Evolutionary conservation across 805 yeast species (phyloP).

Genomic region (Ogataea siamensis): DNA sequence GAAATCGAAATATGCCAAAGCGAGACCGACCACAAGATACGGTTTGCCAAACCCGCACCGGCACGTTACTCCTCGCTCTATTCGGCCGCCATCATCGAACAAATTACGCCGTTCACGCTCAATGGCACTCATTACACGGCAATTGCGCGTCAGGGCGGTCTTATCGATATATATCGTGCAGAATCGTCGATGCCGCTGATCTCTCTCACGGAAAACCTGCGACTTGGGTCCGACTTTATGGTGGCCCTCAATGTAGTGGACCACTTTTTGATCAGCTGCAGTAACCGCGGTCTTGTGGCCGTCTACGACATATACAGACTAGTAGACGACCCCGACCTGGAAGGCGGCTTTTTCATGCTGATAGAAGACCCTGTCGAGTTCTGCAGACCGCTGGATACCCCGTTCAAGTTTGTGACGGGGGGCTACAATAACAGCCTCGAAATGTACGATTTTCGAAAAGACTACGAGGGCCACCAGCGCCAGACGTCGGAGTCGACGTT

Average conservation of each 20-base stretch:
- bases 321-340: constrained; percentile 8
- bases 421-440: constrained; percentile 27
- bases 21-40: constrained; percentile 7
- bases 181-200: constrained; percentile 10
- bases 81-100: constrained; percentile 19
- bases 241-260: constrained; percentile 21
- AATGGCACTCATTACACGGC: constrained; percentile 13
- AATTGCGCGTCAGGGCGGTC: constrained; percentile 22
- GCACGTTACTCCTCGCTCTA: constrained; percentile 7
- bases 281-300: constrained; percentile 26
- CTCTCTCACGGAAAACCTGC: constrained; percentile 18
- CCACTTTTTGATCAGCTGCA: constrained; percentile 22
- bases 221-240: constrained; percentile 21
- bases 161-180: constrained; percentile 19
- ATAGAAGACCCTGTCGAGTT: constrained; percentile 26
- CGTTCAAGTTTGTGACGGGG: constrained; percentile 22
- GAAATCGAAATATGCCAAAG: constrained; percentile 14
- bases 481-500: constrained; percentile 9
- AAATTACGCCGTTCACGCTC: constrained; percentile 12
- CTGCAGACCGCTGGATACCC: constrained; percentile 16
- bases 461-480: constrained; percentile 13
- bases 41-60: constrained; percentile 4
- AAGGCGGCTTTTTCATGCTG: constrained; percentile 18
- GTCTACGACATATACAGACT: constrained; percentile 21
- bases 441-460: constrained; percentile 19